Base-by-base conservation (phyloP, 495 filamentous ascomycete genomes). In the Xanthoparmelia taractica region DNA sequence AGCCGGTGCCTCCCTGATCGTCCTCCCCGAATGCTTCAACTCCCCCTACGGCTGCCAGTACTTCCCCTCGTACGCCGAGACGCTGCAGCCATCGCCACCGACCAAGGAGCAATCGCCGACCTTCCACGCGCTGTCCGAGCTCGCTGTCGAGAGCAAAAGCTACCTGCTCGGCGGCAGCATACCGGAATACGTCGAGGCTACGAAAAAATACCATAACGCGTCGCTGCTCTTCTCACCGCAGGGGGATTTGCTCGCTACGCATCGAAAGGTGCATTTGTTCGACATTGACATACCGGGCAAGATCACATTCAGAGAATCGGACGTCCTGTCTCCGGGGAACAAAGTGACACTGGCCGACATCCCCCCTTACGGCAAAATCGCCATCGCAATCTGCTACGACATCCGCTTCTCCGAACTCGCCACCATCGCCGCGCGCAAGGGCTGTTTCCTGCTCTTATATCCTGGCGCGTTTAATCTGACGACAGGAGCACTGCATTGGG, bases 211-310 rank as follows among this genome's bases (percentile, higher is more conserved):
- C 75, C 96, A 93, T 79, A 98, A 98, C 75, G 97, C 94, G 12
- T 87, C 82, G 11, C 80, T 98, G 38, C 85, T 88, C 2, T 98
- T 98, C 75, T 81, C 77, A 17, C 91, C 92, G 0, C 68, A 80
- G 2, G 94, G 94, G 1, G 72, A 79, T 12, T 78, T 97, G n/a
- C 80, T 97, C 13, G 90, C 86, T 5, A 89, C 84, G 4, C 92
- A 99, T 71, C 85, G 94, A 65, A 99, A 99, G 74, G 84, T 94
- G 25, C 94, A 99, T 72, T 81, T 99, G n/a, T 99, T 99, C 77
- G 94, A 99, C 77, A 99, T 99, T 69, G 88, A 93, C 73, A 99
- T 99, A 69, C 94, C 94, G 2, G 92, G 91, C 36, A 90, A 90
- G 73, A 96, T 99, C 73, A 86, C 71, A 18, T 99, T 99, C 78